These are phyloP conservation scores for Ceratocystis lukuohia DNA, from an alignment of 2,329 filamentous ascomycete species.

Conservation along the genomic window DNA sequence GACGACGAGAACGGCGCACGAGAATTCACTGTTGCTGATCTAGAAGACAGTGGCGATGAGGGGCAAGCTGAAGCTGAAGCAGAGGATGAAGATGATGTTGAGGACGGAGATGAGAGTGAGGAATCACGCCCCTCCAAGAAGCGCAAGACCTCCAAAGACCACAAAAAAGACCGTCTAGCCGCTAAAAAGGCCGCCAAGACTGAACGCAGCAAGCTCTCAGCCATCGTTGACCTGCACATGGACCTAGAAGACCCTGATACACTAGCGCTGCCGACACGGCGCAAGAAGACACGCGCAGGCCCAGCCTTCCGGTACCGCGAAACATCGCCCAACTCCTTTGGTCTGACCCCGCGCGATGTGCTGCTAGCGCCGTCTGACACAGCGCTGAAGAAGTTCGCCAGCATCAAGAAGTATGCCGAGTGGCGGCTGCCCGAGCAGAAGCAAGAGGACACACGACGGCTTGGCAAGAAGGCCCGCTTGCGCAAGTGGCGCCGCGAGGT, in stretches of 20 bases:
- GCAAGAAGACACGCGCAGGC: slow-evolving; percentile 15
- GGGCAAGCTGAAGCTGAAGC: slow-evolving; percentile 22
- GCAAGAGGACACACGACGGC: slow-evolving; percentile 68
- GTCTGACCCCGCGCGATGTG: slow-evolving; percentile 80
- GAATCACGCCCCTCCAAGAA: slow-evolving; percentile 38
- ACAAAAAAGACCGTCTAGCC: slow-evolving; percentile 44
- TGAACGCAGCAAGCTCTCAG: slow-evolving; percentile 72
- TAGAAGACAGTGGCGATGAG: slow-evolving; percentile 32
- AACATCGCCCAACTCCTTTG: slow-evolving; percentile 79
- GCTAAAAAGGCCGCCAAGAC: slow-evolving; percentile 61
- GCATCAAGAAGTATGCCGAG: slow-evolving; percentile 84
- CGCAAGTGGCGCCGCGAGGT: slow-evolving; percentile 66
- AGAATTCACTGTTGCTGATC: slow-evolving; percentile 44
- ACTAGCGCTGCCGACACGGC: slow-evolving; percentile 26
- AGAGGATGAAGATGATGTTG: slow-evolving; percentile 27
- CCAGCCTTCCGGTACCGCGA: slow-evolving; percentile 79
- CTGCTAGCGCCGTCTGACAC: slow-evolving; percentile 74
- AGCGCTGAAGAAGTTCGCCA: slow-evolving; percentile 77
- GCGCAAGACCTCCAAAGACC: slow-evolving; percentile 46
- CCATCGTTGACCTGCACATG: slow-evolving; percentile 69
- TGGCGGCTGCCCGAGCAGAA: slow-evolving; percentile 88
- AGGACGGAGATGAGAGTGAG: slow-evolving; percentile 30
- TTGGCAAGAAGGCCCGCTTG: slow-evolving; percentile 85
- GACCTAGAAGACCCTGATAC: slow-evolving; percentile 55
- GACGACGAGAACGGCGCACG: slow-evolving; percentile 39